Conservation (phyloP, 306 rosid species). For the Gynostemma pentaphyllum region DNA sequence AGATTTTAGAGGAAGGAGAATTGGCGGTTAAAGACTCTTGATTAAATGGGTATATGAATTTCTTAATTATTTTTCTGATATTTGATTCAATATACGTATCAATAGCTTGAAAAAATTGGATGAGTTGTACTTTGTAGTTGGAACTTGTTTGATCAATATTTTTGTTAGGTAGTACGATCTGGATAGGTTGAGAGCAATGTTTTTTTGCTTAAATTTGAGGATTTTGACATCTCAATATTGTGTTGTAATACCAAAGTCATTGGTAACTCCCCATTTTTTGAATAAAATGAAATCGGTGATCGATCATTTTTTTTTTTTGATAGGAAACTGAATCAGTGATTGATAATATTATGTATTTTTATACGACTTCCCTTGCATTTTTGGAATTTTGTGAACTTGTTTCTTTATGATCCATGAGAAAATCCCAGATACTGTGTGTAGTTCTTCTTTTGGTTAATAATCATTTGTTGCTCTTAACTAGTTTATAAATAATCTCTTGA, state of each 20-base stretch:
- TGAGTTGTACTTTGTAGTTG: background rate
- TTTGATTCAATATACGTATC: background rate
- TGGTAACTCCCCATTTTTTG: background rate
- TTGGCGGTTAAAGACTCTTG: constrained; percentile 19
- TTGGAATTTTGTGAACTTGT: background rate
- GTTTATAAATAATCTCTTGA: too few relatives aligned
- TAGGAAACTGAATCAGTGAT: too few relatives aligned
- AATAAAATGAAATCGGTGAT: constrained; percentile 2
- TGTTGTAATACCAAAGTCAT: constrained; percentile 2
- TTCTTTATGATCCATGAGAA: background rate
- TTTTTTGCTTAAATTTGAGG: background rate
- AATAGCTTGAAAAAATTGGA: background rate
- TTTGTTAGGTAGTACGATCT: background rate
- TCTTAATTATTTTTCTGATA: background rate
- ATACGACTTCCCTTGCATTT: background rate
- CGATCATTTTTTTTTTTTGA: too few relatives aligned
- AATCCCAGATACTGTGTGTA: too few relatives aligned
- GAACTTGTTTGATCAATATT: background rate
- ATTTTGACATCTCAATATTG: background rate
- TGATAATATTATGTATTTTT: background rate
- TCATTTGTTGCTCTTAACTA: too few relatives aligned
- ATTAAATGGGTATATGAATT: constrained; percentile 19
- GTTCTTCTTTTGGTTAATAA: too few relatives aligned
- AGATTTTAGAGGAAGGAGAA: constrained; percentile 31
- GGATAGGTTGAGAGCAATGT: background rate